A percentile compares a stretch with the other conserved stretches of the same genome.
Evolutionary conservation across 179 eudicot species (phyloP).

Genomic region (Pouteria campechiana): DNA sequence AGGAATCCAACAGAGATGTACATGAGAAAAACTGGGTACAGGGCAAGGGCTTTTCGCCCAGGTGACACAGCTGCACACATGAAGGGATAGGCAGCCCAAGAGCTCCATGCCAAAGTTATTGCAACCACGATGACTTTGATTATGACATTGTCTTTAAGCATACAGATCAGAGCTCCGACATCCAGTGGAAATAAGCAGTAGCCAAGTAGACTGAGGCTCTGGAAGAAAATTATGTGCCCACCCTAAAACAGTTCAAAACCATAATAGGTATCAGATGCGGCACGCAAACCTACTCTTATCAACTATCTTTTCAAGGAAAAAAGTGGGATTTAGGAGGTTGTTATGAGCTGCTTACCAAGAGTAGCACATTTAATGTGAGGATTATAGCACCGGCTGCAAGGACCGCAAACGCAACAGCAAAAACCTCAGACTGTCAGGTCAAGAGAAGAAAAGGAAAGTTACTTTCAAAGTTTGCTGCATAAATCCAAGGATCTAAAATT

Average conservation of each 20-base stretch:
- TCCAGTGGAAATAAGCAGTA: constrained; percentile 92
- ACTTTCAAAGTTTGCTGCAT: too few species aligned
- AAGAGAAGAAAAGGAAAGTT: neutral
- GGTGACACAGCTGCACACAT: constrained; percentile 97
- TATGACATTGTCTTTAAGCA: constrained; percentile 73
- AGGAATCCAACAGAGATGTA: constrained; percentile 96
- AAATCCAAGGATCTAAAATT: too few species aligned
- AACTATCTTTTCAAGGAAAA: too few species aligned
- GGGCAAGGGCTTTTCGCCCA: constrained; percentile 90
- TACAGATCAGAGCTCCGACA: constrained; percentile 80
- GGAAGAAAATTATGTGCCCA: constrained; percentile 97
- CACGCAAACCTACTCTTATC: too few species aligned
- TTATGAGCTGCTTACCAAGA: constrained; percentile 47
- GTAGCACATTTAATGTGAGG: constrained; percentile 79
- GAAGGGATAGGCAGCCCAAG: constrained; percentile 99
- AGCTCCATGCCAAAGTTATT: constrained; percentile 88
- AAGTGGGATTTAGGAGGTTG: neutral
- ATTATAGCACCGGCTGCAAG: constrained; percentile 96
- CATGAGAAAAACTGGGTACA: constrained; percentile 93
- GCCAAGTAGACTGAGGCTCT: constrained; percentile 86
- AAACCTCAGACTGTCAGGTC: constrained; percentile 74
- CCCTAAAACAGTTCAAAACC: constrained; percentile 40
- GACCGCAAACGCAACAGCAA: constrained; percentile 94
- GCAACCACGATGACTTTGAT: constrained; percentile 66
- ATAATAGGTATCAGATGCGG: neutral